These are phyloP conservation scores for Ophiostoma sp. DNA, from an alignment of 2,329 filamentous ascomycete species.

Conservation along the genomic window DNA sequence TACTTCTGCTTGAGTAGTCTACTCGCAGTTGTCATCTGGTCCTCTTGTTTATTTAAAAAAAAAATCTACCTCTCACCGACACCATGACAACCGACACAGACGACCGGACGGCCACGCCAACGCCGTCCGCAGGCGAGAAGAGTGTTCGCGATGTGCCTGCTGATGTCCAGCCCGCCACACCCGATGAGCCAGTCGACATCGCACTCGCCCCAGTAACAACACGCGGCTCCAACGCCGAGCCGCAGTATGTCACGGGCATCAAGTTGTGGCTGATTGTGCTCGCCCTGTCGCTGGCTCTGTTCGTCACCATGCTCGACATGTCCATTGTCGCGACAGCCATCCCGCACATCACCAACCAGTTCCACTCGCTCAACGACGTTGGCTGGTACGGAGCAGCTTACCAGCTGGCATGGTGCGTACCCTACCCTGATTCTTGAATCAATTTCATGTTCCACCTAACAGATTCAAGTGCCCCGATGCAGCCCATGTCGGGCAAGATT, in stretches of 20 bases:
- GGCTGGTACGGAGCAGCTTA: constrained; percentile 35
- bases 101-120: neutral
- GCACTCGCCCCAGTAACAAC: neutral
- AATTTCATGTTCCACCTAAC: too few relatives aligned
- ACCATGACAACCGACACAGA: neutral
- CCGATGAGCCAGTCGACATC: neutral
- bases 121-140: neutral
- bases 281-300: constrained; percentile 46
- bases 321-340: constrained; percentile 33
- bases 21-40: neutral
- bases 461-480: constrained; percentile 37
- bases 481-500: constrained; percentile 38
- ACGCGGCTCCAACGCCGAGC: constrained; percentile 8
- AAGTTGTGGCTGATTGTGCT: constrained; percentile 43
- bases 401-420: constrained; percentile 23
- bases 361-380: constrained; percentile 25
- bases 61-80: too few relatives aligned
- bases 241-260: constrained; percentile 32
- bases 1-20: neutral
- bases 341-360: constrained; percentile 22
- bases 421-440: neutral
- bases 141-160: neutral
- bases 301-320: constrained; percentile 43
- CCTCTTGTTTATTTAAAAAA: neutral
- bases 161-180: neutral